Evolutionary conservation across 2,329 filamentous ascomycete species (phyloP), one percentile per base, ranked within the genome.

Genomic region (Claviceps maximensis): DNA sequence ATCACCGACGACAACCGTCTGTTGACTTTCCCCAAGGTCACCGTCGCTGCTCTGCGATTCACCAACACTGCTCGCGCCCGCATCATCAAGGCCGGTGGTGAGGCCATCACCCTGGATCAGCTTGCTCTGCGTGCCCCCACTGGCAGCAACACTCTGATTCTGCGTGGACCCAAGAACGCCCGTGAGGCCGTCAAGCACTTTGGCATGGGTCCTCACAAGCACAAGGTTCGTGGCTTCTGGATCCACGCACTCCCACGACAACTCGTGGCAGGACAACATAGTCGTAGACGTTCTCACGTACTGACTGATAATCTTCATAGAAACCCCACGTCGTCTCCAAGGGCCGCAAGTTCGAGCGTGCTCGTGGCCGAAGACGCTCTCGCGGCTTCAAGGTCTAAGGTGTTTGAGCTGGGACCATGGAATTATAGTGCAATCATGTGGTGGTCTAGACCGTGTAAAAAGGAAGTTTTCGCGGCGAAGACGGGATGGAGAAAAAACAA

Each of bases 311-410:
- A 21, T 33, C 9, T 13, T 25, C 66, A 57, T 62, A 93, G 91
- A 97, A 96, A 83, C 91, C 91, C 65, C 87, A 95, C 67, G 82
- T 98, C 69, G 82, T 89, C 76, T 95, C 89, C 81, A 98, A 98
- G 87, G 94, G 94, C 70, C 87, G 93, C 78, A 98, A 98, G 83
- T 98, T 98, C 81, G 94, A 98, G 86, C 83, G 84, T 69, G 93
- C 90, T 69, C 90, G 93, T 93, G 94, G 93, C 76, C 90, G 93
- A 78, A 94, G 93, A 86, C 82, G 89, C 74, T 97, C 90, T 68
- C 84, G 87, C 70, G 93, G 94, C 83, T 98, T 98, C 90, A 98
- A 98, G 89, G 93, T 98, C 73, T 98, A 95, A 88, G 72, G 73
- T 61, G 59, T 56, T 59, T 54, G 56, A 31, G 54, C 58, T 54